Evolutionary conservation across 2,329 filamentous ascomycete genomes (phyloP), one percentile per base, ranked within the genome.

Genomic region (Hypocrella siamensis): DNA sequence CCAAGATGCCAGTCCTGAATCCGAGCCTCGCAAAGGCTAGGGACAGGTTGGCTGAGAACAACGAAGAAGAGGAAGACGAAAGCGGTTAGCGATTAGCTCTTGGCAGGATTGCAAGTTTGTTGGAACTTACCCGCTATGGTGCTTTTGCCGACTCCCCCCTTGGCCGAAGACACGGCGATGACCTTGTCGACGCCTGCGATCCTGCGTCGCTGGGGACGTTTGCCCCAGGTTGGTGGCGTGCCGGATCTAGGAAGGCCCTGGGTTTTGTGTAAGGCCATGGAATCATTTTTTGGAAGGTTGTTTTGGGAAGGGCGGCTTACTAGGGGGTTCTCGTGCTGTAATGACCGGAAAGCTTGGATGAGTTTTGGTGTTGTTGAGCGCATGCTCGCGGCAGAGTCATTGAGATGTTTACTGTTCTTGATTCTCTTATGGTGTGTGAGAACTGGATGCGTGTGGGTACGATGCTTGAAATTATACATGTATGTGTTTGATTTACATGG

Each of bases 121-220:
- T 35, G 12, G 34, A 22, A 53, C 56, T 32, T 46, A 82, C 82
- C 79, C 36, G 88, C 78, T 28, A 96, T 75, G 6, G 90, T 98
- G 43, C 84, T 93, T 52, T 98, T 98, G 2, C 90, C 90, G 1
- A 98, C 90, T n/a, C 90, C 90, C 3, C 90, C 90, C 51, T 98
- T 98, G 11, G 90, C 90, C 2, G 86, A 96, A 4, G 85, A 93
- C 11, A 98, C 83, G n/a, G 86, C 85, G 36, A 98, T 73, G n/a
- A 94, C 75, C 51, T 93, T 93, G 41, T 75, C 70, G 17, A 98
- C 88, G 51, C 86, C 75, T 17, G 70, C 69, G 43, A 98, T 93
- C 43, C 72, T 75, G 41, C 83, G 72, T 46, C 79, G 77, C 44
- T 84, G 71, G 0, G 90, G 88, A 9, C 93, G 67, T 17, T 83